phyloP scores from a whole-genome alignment of 345 rosid genomes.

The Clausena lansium region DNA sequence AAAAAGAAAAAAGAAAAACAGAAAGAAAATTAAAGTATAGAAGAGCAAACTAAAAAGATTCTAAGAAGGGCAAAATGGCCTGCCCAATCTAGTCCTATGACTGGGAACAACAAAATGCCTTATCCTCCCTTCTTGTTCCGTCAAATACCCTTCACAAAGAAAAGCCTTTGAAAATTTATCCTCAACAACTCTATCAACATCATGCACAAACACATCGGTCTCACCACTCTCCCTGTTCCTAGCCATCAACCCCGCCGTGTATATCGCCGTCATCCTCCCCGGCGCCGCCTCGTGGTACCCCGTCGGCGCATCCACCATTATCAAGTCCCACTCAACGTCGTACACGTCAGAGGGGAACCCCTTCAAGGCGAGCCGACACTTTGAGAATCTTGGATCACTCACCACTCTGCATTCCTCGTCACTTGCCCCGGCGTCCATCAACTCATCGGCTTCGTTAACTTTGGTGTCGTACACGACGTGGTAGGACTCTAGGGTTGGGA shows the following conservation, averaged over 20 bases:
- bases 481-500: constrained; percentile 61
- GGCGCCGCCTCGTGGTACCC: constrained; percentile 81
- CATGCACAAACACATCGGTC: constrained; percentile 84
- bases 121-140: constrained; percentile 67
- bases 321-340: constrained; percentile 78
- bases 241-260: constrained; percentile 80
- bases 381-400: constrained; percentile 55
- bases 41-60: neutral
- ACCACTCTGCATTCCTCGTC: constrained; percentile 44
- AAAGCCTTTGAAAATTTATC: constrained; percentile 70
- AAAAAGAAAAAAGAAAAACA: neutral
- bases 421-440: constrained; percentile 41
- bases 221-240: constrained; percentile 63
- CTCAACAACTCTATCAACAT: constrained; percentile 77
- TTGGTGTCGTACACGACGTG: constrained; percentile 75
- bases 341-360: constrained; percentile 68
- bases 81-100: constrained; percentile 45
- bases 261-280: constrained; percentile 85
- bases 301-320: constrained; percentile 95
- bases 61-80: constrained; percentile 46
- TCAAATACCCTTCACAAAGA: constrained; percentile 67
- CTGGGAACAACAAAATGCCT: constrained; percentile 80
- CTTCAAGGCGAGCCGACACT: constrained; percentile 61
- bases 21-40: too few relatives aligned
- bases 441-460: constrained; percentile 49